These are phyloP conservation scores for Trichomonas gallinae DNA, from an alignment of 208 protist species.

Conservation along the genomic window DNA sequence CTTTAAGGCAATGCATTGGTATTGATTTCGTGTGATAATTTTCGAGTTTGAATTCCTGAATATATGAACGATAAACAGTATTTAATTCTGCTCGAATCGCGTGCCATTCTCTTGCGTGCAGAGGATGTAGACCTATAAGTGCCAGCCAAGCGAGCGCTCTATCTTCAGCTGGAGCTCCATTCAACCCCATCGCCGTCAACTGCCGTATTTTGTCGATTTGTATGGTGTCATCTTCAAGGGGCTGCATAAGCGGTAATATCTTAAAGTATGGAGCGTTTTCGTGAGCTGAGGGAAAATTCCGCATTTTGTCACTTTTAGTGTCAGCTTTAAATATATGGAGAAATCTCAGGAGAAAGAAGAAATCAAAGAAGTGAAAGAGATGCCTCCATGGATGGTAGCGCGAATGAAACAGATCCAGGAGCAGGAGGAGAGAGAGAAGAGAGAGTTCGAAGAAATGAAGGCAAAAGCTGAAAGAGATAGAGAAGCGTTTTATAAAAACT, in stretches of 20 bases:
- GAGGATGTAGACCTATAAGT: not conserved
- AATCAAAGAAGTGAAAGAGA: not conserved
- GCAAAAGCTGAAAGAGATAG: not conserved
- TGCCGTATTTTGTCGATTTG: too few species aligned
- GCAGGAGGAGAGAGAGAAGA: not conserved
- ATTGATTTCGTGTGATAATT: not conserved
- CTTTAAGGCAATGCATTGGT: not conserved
- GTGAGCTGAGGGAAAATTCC: too few species aligned
- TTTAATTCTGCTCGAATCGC: not conserved
- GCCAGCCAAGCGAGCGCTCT: not conserved
- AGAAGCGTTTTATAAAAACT: not conserved
- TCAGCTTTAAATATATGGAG: too few species aligned
- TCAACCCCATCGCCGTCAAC: too few species aligned
- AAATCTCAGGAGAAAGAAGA: too few species aligned
- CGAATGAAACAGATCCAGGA: not conserved
- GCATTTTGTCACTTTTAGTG: too few species aligned
- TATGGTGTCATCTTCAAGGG: too few species aligned
- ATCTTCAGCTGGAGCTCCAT: not conserved
- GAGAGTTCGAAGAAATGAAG: not conserved
- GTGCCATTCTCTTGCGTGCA: not conserved
- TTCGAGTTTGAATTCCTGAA: not conserved
- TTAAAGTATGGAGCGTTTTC: too few species aligned
- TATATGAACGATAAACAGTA: not conserved
- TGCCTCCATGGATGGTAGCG: not conserved
- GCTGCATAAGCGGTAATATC: too few species aligned